Evolutionary conservation across 2,329 filamentous ascomycete genomes (phyloP).

Genomic region (Teratosphaeria gauchensis): DNA sequence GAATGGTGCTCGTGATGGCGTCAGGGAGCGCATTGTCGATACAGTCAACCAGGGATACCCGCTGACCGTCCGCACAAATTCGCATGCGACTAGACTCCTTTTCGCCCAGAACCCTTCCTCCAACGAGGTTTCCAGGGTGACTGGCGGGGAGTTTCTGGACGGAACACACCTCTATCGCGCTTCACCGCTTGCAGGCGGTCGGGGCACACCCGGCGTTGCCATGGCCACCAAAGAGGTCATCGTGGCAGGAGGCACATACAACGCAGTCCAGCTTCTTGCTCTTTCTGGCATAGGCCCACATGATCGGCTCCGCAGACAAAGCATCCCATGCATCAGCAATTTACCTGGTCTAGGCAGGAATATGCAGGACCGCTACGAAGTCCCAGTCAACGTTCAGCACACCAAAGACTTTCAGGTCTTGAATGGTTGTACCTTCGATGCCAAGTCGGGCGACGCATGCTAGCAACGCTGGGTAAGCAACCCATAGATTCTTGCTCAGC

Average conservation of each 20-base stretch:
- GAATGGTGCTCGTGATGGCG: constrained; percentile 42
- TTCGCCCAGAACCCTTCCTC: constrained; percentile 46
- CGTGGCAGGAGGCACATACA: constrained; percentile 45
- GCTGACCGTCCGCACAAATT: constrained; percentile 50
- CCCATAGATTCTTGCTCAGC: constrained; percentile 23
- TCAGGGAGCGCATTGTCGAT: constrained; percentile 47
- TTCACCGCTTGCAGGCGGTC: constrained; percentile 23
- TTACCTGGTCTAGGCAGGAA: constrained; percentile 55
- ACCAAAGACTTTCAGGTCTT: constrained; percentile 27
- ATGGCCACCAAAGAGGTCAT: constrained; percentile 36
- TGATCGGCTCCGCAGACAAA: constrained; percentile 41
- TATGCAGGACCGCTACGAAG: constrained; percentile 51
- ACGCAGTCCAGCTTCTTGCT: constrained; percentile 55
- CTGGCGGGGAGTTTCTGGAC: constrained; percentile 32
- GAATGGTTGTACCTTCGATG: constrained; percentile 30
- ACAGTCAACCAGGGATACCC: constrained; percentile 41
- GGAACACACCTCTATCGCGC: constrained; percentile 30
- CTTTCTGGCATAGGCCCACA: constrained; percentile 53
- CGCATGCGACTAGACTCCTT: constrained; percentile 53
- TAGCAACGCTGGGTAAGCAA: constrained; percentile 33
- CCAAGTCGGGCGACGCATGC: constrained; percentile 29
- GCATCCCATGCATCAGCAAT: constrained; percentile 45
- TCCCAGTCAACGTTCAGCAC: constrained; percentile 40
- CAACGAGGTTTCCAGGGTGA: constrained; percentile 36
- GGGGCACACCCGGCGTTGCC: constrained; percentile 31